Evolutionary conservation across 2,329 filamentous ascomycete genomes (phyloP).

Genomic region (Aureobasidium uvarum): DNA sequence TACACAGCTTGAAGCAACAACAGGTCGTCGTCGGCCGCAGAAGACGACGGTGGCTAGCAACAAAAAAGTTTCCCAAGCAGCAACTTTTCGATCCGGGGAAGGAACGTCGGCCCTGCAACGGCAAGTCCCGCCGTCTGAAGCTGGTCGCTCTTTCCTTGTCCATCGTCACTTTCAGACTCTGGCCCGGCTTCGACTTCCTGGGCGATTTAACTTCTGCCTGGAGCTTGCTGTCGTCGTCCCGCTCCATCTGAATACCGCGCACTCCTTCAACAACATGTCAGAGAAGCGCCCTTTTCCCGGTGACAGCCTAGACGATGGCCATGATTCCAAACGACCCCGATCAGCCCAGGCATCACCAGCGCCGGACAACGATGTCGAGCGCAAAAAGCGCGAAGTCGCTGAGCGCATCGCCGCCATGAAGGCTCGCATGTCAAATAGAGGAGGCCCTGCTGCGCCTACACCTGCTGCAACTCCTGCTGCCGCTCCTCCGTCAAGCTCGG

Average conservation of each 20-base stretch:
- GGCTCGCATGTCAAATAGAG: slow-evolving; percentile 36
- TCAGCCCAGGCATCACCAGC: slow-evolving; percentile 41
- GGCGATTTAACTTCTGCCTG: slow-evolving; percentile 6
- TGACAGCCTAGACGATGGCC: slow-evolving; percentile 38
- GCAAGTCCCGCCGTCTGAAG: background rate
- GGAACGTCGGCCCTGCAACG: slow-evolving; percentile 17
- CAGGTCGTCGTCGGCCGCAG: slow-evolving; percentile 17
- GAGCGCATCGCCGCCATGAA: slow-evolving; percentile 40
- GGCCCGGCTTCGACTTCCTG: background rate
- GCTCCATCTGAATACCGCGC: background rate
- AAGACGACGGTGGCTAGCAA: slow-evolving; percentile 14
- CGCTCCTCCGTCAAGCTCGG: slow-evolving; percentile 6
- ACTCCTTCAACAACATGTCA: slow-evolving; percentile 35
- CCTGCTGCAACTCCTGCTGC: slow-evolving; percentile 24
- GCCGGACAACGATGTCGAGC: slow-evolving; percentile 36
- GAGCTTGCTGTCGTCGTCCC: background rate
- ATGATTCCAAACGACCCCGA: slow-evolving; percentile 43
- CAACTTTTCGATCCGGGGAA: slow-evolving; percentile 25
- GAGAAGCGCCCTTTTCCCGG: slow-evolving; percentile 47
- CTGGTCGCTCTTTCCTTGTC: background rate
- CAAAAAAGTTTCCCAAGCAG: slow-evolving; percentile 22
- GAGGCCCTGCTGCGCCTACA: slow-evolving; percentile 26
- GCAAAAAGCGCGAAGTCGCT: slow-evolving; percentile 37
- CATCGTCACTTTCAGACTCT: slow-evolving; percentile 6
- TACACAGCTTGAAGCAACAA: slow-evolving; percentile 28